These are phyloP conservation scores for Collariella sp. DNA, from an alignment of 495 filamentous ascomycete species.

Conservation along the genomic window DNA sequence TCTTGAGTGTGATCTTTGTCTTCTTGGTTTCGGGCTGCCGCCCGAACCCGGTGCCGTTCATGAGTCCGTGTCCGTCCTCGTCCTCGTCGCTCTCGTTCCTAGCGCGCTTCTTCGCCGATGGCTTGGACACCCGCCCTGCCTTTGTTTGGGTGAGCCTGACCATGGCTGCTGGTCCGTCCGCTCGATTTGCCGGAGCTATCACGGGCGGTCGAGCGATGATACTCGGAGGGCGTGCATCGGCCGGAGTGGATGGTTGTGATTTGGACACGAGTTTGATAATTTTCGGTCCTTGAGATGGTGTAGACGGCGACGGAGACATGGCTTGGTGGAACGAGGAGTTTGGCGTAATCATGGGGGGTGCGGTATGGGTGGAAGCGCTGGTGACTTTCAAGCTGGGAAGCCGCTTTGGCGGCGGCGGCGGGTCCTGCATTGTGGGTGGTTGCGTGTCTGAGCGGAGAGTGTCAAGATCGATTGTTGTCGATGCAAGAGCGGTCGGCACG, in stretches of 20 bases:
- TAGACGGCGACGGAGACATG: slow-evolving; percentile 23
- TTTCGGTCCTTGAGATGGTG: slow-evolving; percentile 30
- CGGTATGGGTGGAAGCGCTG: slow-evolving; percentile 4
- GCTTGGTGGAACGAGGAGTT: slow-evolving; percentile 7
- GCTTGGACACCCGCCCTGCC: slow-evolving; percentile 40
- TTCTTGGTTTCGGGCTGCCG: slow-evolving; percentile 32
- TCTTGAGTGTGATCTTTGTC: slow-evolving; percentile 33
- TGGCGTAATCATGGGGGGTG: neutral
- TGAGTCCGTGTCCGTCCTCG: slow-evolving; percentile 33
- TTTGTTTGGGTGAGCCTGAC: slow-evolving; percentile 37
- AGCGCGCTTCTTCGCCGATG: slow-evolving; percentile 40
- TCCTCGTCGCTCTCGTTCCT: slow-evolving; percentile 35
- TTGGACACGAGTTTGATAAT: slow-evolving; percentile 47
- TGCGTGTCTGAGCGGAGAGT: no score
- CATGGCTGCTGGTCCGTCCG: slow-evolving; percentile 6
- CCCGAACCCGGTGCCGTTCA: slow-evolving; percentile 20
- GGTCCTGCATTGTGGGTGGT: slow-evolving; percentile 15
- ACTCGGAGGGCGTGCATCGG: slow-evolving; percentile 20
- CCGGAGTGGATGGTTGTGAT: slow-evolving; percentile 42
- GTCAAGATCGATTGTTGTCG: no score
- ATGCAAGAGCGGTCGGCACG: no score
- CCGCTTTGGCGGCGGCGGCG: slow-evolving; percentile 14
- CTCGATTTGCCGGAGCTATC: neutral
- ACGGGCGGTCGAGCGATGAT: neutral
- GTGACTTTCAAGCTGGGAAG: slow-evolving; percentile 21